Base-by-base conservation (phyloP, 305 asterid species). In the Euphrasia arctica region DNA sequence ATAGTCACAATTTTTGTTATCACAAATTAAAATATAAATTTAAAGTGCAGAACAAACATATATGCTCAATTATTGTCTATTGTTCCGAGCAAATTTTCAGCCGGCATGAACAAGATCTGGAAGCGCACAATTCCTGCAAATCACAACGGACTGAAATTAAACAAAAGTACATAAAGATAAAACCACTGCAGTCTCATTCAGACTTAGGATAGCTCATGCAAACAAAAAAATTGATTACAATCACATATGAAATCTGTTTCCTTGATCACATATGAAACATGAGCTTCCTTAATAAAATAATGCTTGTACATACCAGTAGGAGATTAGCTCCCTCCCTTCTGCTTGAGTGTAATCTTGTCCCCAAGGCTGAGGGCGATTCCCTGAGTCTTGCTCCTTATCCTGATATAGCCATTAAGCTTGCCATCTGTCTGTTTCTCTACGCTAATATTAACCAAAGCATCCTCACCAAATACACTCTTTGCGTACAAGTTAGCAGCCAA, bases 341-440 rank as follows among this genome's bases (percentile, higher is more conserved):
- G 98, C 85, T 90, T 93, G 66, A 93, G 89, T 15, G 97, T 93
- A 54, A 93, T 93, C 77, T 93, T 93, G 88, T 93, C 98, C 43
- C 97, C 98, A 72, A 93, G 82, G 84, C 97, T 93, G 70, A 93
- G 96, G 58, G 98, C 98, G 4, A 93, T 88, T 63, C 98, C 98
- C 70, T 90, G 98, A 42, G 98, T 93, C 77, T 93, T 93, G 95
- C 98, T 93, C 83, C 98, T 86, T 72, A 90, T 90, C 82, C 96
- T 83, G 52, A 93, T 93, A 70, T 90, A 93, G 29, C 98, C 98
- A 42, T 88, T 86, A 41, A 93, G 89, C 75, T 88, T 93, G 68
- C 87, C 87, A 76, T 90, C 97, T 39, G 77, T 72, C 80, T 84
- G 98, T 67, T 93, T 93, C 85, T 93, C 98, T 49, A 93, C 80